phyloP scores from a whole-genome alignment of 1,284 basidiomycete genomes.

The Austroboletus niveus region DNA sequence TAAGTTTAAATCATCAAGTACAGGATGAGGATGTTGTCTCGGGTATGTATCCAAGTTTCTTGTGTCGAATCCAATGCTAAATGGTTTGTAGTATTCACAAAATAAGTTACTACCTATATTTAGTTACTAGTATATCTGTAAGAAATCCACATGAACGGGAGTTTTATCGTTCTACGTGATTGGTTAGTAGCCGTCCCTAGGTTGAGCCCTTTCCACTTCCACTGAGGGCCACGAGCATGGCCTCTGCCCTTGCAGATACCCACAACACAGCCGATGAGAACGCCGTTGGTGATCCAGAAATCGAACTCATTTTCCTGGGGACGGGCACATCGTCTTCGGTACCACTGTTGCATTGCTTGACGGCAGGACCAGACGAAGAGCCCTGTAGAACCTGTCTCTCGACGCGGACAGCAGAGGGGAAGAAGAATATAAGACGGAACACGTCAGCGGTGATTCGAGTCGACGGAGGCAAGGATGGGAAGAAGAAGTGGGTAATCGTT shows the following conservation, averaged over 20 bases:
- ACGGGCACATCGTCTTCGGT: conserved; percentile 73
- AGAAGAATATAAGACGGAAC: conserved; percentile 75
- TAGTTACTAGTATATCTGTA: no score
- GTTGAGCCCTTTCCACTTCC: no score
- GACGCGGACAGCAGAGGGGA: conserved; percentile 60
- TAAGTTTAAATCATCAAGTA: conserved; percentile 83
- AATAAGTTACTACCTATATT: conserved; percentile 19
- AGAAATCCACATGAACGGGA: no score
- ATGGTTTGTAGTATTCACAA: conserved; percentile 39
- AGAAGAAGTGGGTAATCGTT: conserved; percentile 47
- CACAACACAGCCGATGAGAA: background rate
- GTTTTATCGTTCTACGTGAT: no score
- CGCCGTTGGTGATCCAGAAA: conserved; percentile 6
- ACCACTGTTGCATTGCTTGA: conserved; percentile 65
- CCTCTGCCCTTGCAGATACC: conserved; percentile 1
- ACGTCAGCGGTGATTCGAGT: conserved; percentile 66
- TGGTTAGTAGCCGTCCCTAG: no score
- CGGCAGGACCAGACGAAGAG: conserved; percentile 45
- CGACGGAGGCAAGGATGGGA: conserved; percentile 45
- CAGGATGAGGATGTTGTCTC: conserved; percentile 95
- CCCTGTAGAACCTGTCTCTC: conserved; percentile 68
- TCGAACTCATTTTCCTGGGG: conserved; percentile 71
- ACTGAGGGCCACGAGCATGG: conserved; percentile 1
- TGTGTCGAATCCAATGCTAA: conserved; percentile 1
- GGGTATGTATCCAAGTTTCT: conserved; percentile 52